phyloP scores from a whole-genome alignment of 805 yeast genomes.

The Candida arabinofermentans region DNA sequence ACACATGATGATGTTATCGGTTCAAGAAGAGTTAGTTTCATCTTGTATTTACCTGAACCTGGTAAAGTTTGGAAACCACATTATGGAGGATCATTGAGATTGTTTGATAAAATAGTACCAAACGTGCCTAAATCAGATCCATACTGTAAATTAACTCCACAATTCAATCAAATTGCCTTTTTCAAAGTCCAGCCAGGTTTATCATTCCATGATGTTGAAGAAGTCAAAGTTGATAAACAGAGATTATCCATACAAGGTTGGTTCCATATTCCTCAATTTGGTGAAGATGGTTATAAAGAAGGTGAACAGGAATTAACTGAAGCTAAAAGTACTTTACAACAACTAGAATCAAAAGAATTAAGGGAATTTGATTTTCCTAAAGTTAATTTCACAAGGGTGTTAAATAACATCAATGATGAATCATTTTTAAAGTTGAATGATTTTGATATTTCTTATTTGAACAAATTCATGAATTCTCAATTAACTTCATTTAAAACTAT shows the following conservation, averaged over 20 bases:
- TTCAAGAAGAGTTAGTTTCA: conserved; percentile 87
- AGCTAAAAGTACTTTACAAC: conserved; percentile 73
- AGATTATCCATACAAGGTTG: conserved; percentile 95
- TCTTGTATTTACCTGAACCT: conserved; percentile 90
- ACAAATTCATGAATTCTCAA: conserved; percentile 51
- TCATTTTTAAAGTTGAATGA: conserved; percentile 25
- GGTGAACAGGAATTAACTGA: conserved; percentile 82
- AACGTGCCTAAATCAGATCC: conserved; percentile 86
- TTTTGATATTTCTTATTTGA: conserved; percentile 47
- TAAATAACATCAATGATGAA: conserved; percentile 21
- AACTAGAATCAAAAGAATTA: conserved; percentile 68
- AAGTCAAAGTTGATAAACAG: conserved; percentile 86
- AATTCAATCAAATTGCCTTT: conserved; percentile 93
- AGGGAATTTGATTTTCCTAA: conserved; percentile 83
- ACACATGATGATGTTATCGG: conserved; percentile 99
- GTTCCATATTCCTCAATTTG: conserved; percentile 96
- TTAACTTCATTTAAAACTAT: conserved; percentile 41
- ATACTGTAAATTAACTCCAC: conserved; percentile 71
- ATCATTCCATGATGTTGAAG: conserved; percentile 97
- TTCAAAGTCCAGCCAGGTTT: conserved; percentile 95
- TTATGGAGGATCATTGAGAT: conserved; percentile 89
- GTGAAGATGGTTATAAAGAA: conserved; percentile 78
- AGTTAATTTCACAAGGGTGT: conserved; percentile 29
- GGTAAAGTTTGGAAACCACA: conserved; percentile 83
- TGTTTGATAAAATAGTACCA: conserved; percentile 81